Percentiles rank a stretch among this genome's conserved stretches.
Evolutionary conservation across 2,329 filamentous ascomycete species (phyloP).

Genomic region (Phialemoniopsis sp.): DNA sequence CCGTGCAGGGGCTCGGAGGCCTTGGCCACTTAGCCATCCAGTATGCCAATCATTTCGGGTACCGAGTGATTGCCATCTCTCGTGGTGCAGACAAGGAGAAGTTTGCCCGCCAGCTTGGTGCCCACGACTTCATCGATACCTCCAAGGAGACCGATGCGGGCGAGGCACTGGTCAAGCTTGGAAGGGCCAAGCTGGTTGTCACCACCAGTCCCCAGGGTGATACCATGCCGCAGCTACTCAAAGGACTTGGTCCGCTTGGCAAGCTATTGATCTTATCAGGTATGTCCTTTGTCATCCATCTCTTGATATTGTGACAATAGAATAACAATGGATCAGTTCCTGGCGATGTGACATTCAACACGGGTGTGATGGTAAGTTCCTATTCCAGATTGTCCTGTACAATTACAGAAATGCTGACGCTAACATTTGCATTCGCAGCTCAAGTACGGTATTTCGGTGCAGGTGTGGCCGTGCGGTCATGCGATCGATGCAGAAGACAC

Average conservation of each 20-base stretch:
- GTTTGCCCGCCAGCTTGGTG: conserved; percentile 49
- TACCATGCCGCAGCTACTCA: conserved; percentile 25
- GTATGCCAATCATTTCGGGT: conserved; percentile 61
- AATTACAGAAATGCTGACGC: too few relatives aligned
- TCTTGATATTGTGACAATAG: too few relatives aligned
- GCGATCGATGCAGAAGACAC: conserved; percentile 47
- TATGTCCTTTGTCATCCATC: conserved; percentile 3
- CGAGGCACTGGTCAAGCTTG: conserved; percentile 25
- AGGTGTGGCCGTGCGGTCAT: conserved; percentile 49
- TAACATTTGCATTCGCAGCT: conserved; percentile 26
- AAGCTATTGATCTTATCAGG: conserved; percentile 28
- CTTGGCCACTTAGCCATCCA: conserved; percentile 64
- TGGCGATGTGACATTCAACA: conserved; percentile 37
- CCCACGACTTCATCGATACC: conserved; percentile 47
- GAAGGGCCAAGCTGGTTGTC: conserved; percentile 27
- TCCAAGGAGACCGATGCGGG: conserved; percentile 23
- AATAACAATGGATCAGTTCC: conserved; percentile 11
- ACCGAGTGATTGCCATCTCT: conserved; percentile 53
- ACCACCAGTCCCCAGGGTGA: conserved; percentile 28
- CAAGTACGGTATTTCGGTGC: conserved; percentile 38
- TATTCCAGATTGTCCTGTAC: conserved; percentile 4
- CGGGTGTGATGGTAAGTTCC: conserved; percentile 11
- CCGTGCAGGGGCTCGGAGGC: conserved; percentile 57
- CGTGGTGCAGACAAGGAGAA: conserved; percentile 43
- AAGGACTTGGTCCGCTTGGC: conserved; percentile 24